Evolutionary conservation across 306 rosid species (phyloP), one percentile per base, ranked within the genome.

Genomic region (Malus sylvestris): DNA sequence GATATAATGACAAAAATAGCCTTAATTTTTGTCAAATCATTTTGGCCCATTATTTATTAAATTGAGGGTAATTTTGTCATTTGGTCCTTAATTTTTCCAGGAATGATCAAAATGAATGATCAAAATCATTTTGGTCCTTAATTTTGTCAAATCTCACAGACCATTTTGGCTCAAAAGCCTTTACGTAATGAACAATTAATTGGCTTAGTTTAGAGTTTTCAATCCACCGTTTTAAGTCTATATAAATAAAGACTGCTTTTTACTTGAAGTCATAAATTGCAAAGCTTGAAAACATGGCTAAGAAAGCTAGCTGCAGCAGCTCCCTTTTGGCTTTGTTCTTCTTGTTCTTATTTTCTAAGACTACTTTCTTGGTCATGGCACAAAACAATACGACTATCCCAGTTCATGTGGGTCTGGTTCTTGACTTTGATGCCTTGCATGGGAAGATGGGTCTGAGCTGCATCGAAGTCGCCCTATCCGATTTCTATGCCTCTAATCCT

Each of bases 371-470:
- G 23, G 66, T 53, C 51, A 53, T 8, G 33, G 74, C 79, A 19
- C 73, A 70, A 49, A 78, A 75, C 63, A 60, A 75, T 59, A 51
- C 22, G 3, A 74, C 64, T 3, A 11, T 29, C 4, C 23, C 52
- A 32, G 78, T 80, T 51, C 77, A 79, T 32, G 79, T 84, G 4
- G 88, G 82, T 4, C 74, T 83, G 72, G 38, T 83, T 23, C 38
- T 83, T 44, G 71, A 83, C 67, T n/a, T 29, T 6, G 76, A 62
- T 16, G 29, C 35, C 5, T 32, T 22, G 75, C 5, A 22, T 30
- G 84, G 82, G 57, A 86, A 69, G 66, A 23, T 79, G 81, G 72
- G 70, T 6, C 23, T 81, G 80, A 81, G 78, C n/a, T 86, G 85
- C 76, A 78, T 86, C 64, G 13, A 78, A 44, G 78, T 86, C 72